phyloP scores from a whole-genome alignment of 2,329 filamentous ascomycete species.

The Ophiostoma angusticollis region DNA sequence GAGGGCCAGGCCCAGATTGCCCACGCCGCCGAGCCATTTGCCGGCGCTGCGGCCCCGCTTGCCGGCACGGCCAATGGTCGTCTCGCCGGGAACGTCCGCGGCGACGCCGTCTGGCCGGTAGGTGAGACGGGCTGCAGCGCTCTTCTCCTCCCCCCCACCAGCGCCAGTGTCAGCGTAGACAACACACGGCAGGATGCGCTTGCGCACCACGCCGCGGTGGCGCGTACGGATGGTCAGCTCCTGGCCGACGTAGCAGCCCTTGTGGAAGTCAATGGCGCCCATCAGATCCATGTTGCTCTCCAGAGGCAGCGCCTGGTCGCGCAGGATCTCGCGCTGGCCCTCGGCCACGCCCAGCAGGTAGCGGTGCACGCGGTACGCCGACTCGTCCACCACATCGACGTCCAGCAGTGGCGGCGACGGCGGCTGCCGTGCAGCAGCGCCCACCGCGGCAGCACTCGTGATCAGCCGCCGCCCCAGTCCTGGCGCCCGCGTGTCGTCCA shows the following conservation, averaged over 20 bases:
- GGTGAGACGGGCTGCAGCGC: no score
- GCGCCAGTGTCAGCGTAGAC: no score
- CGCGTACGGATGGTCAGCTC: constrained; percentile 92
- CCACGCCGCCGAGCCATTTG: constrained; percentile 61
- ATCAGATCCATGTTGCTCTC: constrained; percentile 84
- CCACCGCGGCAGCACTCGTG: no score
- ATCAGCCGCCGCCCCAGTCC: constrained; percentile 41
- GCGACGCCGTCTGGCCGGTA: constrained; percentile 14
- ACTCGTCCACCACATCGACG: constrained; percentile 23
- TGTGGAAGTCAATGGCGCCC: constrained; percentile 79
- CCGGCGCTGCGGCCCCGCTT: constrained; percentile 60
- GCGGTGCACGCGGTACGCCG: constrained; percentile 60
- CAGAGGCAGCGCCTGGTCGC: constrained; percentile 63
- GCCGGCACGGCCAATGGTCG: constrained; percentile 36
- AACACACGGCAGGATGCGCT: constrained; percentile 71
- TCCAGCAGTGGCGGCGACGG: constrained; percentile 1
- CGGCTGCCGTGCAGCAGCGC: no score
- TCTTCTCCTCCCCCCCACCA: no score
- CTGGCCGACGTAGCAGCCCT: constrained; percentile 95
- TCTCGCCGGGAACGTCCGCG: constrained; percentile 30
- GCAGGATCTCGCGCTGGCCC: constrained; percentile 64
- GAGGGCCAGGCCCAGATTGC: constrained; percentile 75
- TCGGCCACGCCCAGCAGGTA: constrained; percentile 75
- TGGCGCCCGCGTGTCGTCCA: constrained; percentile 41
- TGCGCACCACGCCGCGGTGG: constrained; percentile 85